Evolutionary conservation across 177 flowering plant species (phyloP).

Genomic region (Telopea speciosissima): DNA sequence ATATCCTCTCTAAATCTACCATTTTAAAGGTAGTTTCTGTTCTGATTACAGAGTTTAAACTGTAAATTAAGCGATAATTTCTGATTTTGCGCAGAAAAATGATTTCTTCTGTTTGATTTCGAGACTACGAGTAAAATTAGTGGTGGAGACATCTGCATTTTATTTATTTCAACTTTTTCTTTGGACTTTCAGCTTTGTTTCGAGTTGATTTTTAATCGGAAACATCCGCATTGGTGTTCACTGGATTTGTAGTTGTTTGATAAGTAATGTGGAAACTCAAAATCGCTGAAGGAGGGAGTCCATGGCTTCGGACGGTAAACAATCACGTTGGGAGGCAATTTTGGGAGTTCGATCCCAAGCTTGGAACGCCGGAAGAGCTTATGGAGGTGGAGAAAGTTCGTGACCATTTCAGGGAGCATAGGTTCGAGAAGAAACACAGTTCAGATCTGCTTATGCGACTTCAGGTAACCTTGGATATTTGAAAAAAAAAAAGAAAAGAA

Average conservation of each 20-base stretch:
- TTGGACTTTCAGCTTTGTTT: too few relatives aligned
- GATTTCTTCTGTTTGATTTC: too few relatives aligned
- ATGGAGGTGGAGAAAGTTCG: conserved; percentile 28
- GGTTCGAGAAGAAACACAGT: conserved; percentile 35
- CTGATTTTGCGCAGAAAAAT: too few relatives aligned
- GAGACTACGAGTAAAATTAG: too few relatives aligned
- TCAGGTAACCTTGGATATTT: conserved; percentile 24
- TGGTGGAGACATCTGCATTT: too few relatives aligned
- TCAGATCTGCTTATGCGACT: conserved; percentile 41
- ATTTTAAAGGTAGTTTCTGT: too few relatives aligned
- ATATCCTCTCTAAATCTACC: too few relatives aligned
- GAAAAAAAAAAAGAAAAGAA: too few relatives aligned
- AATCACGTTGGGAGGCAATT: conserved; percentile 31
- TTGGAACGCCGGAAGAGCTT: conserved; percentile 26
- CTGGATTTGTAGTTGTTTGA: background rate
- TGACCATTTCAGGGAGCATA: conserved; percentile 9
- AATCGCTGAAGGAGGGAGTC: conserved; percentile 7
- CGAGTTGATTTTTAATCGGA: too few relatives aligned
- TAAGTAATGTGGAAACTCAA: conserved; percentile 10
- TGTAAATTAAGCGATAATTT: too few relatives aligned
- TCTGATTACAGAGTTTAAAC: too few relatives aligned
- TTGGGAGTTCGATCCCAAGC: conserved; percentile 31
- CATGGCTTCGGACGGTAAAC: conserved; percentile 10
- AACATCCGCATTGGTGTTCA: background rate
- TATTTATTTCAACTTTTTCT: too few relatives aligned